Conservation (phyloP, 768 basidiomycete genomes). For the Boletus reticulatus region DNA sequence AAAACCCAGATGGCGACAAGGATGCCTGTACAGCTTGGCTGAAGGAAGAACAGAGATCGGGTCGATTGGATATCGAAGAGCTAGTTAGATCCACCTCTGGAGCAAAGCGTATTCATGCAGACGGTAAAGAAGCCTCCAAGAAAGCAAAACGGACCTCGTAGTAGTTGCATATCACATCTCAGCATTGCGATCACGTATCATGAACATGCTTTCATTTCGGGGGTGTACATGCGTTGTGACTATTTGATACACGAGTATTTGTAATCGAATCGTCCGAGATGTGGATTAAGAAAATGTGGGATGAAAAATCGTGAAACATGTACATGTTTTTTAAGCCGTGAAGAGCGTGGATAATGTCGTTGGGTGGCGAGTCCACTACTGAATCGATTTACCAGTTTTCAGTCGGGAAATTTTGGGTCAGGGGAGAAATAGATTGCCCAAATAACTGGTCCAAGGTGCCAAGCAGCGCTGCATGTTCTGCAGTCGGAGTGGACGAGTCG, state of each 20-base stretch:
- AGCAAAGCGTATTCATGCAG: slow-evolving; percentile 25
- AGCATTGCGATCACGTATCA: background rate
- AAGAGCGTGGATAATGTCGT: background rate
- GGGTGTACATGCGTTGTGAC: background rate
- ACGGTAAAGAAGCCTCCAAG: slow-evolving; percentile 23
- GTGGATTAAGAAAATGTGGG: background rate
- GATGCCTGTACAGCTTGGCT: slow-evolving; percentile 75
- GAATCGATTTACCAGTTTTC: slow-evolving; percentile 14
- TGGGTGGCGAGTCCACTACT: background rate
- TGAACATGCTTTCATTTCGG: slow-evolving; percentile 1
- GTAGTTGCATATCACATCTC: background rate
- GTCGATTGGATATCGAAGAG: slow-evolving; percentile 39
- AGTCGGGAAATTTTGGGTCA: slow-evolving; percentile 9
- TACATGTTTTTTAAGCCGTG: slow-evolving; percentile 4
- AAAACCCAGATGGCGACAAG: slow-evolving; percentile 62
- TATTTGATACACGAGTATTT: slow-evolving; percentile 24
- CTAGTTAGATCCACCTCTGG: slow-evolving; percentile 16
- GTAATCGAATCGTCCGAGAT: slow-evolving; percentile 5
- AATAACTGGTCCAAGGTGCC: slow-evolving; percentile 30
- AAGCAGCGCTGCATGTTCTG: slow-evolving; percentile 12
- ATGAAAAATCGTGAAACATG: background rate
- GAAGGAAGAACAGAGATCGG: slow-evolving; percentile 46
- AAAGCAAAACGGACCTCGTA: slow-evolving; percentile 28
- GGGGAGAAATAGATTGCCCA: slow-evolving; percentile 28
- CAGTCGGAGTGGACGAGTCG: slow-evolving; percentile 7